Conservation (phyloP, 257 asterid genomes). For the Nicotiana otophora region DNA sequence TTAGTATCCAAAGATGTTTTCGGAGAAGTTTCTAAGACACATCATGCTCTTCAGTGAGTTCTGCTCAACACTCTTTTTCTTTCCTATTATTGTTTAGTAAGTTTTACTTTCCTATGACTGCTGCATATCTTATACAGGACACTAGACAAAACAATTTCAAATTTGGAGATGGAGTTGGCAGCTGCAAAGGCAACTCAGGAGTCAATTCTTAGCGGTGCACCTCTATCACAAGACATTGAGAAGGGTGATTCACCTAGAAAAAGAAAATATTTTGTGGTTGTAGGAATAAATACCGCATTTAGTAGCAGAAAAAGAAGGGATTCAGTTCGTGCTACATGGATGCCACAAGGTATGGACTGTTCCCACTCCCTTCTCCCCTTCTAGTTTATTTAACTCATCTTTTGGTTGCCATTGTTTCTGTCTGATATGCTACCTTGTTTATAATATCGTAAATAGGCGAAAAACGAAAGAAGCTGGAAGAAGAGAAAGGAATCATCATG, state of each 20-base stretch:
- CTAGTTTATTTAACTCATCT: not conserved
- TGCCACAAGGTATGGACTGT: slow-evolving; percentile 69
- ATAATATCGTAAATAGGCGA: slow-evolving; percentile 39
- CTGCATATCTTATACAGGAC: slow-evolving; percentile 34
- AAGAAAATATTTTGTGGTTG: slow-evolving; percentile 67
- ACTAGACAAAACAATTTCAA: slow-evolving; percentile 68
- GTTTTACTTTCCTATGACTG: not conserved
- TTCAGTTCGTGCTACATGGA: slow-evolving; percentile 89
- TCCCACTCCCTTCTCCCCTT: not conserved
- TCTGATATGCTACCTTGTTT: not conserved
- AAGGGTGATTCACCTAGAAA: slow-evolving; percentile 25
- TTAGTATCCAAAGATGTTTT: slow-evolving; percentile 41
- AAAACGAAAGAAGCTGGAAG: slow-evolving; percentile 52
- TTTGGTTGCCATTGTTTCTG: not conserved
- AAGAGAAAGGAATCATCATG: slow-evolving; percentile 68
- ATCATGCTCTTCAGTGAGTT: slow-evolving; percentile 53
- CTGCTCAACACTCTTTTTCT: slow-evolving; percentile 1
- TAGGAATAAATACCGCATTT: slow-evolving; percentile 85
- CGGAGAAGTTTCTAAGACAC: slow-evolving; percentile 54
- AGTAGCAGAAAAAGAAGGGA: slow-evolving; percentile 91
- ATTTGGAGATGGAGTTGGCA: slow-evolving; percentile 76
- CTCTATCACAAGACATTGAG: slow-evolving; percentile 45
- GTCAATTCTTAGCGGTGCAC: slow-evolving; percentile 64
- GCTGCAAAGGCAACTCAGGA: slow-evolving; percentile 79
- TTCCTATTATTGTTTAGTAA: not conserved